Base-by-base conservation (phyloP, 1,284 basidiomycete species). In the Cryptococcus floricola region DNA sequence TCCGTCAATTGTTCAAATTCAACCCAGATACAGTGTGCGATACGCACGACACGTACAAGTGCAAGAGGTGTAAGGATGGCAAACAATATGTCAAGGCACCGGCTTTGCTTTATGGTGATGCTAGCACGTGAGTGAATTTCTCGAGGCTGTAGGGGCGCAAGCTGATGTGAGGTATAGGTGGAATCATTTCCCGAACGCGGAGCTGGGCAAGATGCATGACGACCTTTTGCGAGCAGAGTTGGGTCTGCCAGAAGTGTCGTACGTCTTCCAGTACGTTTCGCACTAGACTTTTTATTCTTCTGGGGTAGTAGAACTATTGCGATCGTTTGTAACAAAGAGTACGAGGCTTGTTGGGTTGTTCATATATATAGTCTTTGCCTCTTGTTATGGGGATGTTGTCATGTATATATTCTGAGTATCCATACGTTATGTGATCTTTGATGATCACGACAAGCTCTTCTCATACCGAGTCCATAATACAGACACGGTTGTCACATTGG, bases 11-110 rank as follows among this genome's bases (percentile, higher is more conserved):
- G 48, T 99, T 98, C 82, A 81, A 85, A 49, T 94, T 94, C 80
- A 93, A 94, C 57, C 87, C 92, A 65, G 80, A 85, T 52, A 96
- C 94, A 7, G 73, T 86, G 5, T 93, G 89, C 69, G 93, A 98
- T 73, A 98, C 95, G 37, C 96, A 98, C 68, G 92, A 96, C 70
- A 93, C 91, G 5, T 96, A 93, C 84, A 98, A 98, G 78, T 98
- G 94, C 79, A 94, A 92, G 77, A 83, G 94, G 34, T 99, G 96
- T 79, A 87, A 84, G 74, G 82, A 90, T 60, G 94, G 91, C 23
- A 88, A 84, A 69, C 95, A 98, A 76, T 74, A 83, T 46, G 81
- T 85, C 70, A 96, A 95, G 75, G 82, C 91, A 3, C 84, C 85
- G 0, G 93, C 91, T 0, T 76, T 98, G 71, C 77, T 98, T 18